Evolutionary conservation across 176 grass and related monocot genomes (phyloP).

Genomic region (barley (Hordeum vulgare)): MorexV3_pseudomolecules_assembly NC_058524.1:13068148-13068647

Average conservation of each 20-base stretch:
- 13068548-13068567: background rate
- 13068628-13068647: no score
- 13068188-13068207: no score
- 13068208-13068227: no score
- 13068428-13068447: constrained; percentile 11
- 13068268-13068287: no score
- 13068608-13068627: no score
- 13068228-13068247: no score
- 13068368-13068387: constrained; percentile 23
- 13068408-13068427: constrained; percentile 22
- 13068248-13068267: no score
- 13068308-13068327: background rate
- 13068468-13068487: constrained; percentile 32
- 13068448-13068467: constrained; percentile 31
- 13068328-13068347: constrained; percentile 37
- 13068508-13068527: constrained; percentile 25
- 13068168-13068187: no score
- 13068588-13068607: no score
- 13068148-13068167: no score
- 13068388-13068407: constrained; percentile 21
- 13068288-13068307: no score
- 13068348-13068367: constrained; percentile 22
- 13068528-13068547: background rate
- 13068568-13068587: background rate
- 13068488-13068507: constrained; percentile 12